Evolutionary conservation across 2,329 filamentous ascomycete species (phyloP).

Genomic region (Neofusicoccum sp.): DNA sequence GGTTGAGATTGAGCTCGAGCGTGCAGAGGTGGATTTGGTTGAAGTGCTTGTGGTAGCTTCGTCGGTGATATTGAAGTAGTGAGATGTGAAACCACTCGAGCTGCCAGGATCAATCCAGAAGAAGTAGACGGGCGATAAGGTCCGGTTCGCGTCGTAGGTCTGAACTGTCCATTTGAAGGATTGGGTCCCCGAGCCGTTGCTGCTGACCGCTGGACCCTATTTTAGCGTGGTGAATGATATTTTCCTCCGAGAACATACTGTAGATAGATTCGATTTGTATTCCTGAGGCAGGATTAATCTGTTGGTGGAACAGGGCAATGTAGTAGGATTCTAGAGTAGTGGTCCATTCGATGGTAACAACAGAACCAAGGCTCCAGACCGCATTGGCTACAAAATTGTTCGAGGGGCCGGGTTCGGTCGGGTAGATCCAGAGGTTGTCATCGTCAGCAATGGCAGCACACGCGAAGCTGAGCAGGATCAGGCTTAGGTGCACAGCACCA

Average conservation of each 20-base stretch:
- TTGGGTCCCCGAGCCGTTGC: not conserved
- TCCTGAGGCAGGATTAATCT: not conserved
- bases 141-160: not conserved
- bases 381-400: slow-evolving; percentile 6
- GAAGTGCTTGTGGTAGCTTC: not conserved
- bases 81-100: not conserved
- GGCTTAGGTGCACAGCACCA: not conserved
- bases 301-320: not conserved
- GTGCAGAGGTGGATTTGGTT: not conserved
- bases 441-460: not conserved
- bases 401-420: slow-evolving; percentile 4
- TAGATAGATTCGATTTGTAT: not conserved
- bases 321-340: not conserved
- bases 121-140: not conserved
- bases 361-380: not conserved
- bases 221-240: not conserved
- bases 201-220: not conserved
- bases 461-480: not conserved
- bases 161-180: slow-evolving; percentile 10
- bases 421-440: not conserved
- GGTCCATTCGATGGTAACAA: not conserved
- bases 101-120: slow-evolving; percentile 3
- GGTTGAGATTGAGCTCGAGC: not conserved
- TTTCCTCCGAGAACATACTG: not conserved
- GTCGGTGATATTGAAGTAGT: slow-evolving; percentile 14